phyloP scores from a whole-genome alignment of 345 rosid genomes.

The Eucalyptus curtisii region DNA sequence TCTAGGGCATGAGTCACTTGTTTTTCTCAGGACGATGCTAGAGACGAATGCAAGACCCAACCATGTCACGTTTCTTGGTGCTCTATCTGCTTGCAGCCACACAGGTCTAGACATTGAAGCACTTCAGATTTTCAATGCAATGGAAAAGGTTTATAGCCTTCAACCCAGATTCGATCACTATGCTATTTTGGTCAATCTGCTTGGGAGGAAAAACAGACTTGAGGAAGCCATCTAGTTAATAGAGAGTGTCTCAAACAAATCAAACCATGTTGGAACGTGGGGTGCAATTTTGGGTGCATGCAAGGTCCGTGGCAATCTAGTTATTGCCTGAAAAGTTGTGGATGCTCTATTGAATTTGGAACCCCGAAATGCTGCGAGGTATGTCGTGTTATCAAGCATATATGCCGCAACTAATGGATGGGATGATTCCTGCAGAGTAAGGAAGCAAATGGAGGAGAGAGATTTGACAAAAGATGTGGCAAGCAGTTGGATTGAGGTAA shows the following conservation, averaged over 20 bases:
- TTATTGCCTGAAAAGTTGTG: conserved; percentile 23
- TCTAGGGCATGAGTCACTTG: conserved; percentile 12
- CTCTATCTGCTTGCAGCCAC: conserved; percentile 25
- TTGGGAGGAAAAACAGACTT: conserved; percentile 32
- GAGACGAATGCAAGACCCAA: conserved; percentile 11
- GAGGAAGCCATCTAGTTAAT: conserved; percentile 20
- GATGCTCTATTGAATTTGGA: conserved; percentile 19
- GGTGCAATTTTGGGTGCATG: conserved; percentile 34
- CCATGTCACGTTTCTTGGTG: conserved; percentile 25
- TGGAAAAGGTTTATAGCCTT: conserved; percentile 15
- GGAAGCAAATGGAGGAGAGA: conserved; percentile 17
- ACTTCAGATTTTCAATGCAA: conserved; percentile 11
- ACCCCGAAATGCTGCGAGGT: conserved; percentile 21
- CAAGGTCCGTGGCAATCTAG: conserved; percentile 11
- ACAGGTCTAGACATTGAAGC: conserved; percentile 23
- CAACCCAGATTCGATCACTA: conserved; percentile 17
- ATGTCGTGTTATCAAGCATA: conserved; percentile 22
- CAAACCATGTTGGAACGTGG: conserved; percentile 23
- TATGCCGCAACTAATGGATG: conserved; percentile 19
- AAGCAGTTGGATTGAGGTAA: conserved; percentile 27
- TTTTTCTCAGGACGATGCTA: conserved; percentile 12
- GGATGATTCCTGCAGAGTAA: conserved; percentile 17
- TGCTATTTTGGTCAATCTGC: conserved; percentile 20
- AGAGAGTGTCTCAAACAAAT: conserved; percentile 3
- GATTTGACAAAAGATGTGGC: conserved; percentile 19